These are phyloP conservation scores for Aspergillus homomorphus DNA, from an alignment of 495 filamentous ascomycete genomes.

Conservation along the genomic window DNA sequence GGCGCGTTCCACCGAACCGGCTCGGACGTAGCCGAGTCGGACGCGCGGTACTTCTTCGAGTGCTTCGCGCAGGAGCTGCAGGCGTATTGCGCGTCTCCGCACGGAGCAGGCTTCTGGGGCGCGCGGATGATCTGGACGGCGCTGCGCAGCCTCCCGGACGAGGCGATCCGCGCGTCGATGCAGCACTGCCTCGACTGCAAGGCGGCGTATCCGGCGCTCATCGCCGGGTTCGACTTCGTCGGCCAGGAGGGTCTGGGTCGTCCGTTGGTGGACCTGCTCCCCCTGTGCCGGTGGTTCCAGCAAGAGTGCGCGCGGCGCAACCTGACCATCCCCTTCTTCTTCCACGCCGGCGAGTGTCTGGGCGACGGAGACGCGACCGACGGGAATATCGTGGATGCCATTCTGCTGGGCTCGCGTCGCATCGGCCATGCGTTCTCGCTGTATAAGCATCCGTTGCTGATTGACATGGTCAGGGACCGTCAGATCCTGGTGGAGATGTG, in stretches of 20 bases:
- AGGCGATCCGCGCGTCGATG: conserved; percentile 8
- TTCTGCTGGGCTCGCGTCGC: conserved; percentile 13
- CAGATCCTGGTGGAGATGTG: conserved; percentile 17
- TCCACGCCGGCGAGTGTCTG: conserved; percentile 17
- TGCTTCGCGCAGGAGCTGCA: conserved; percentile 16
- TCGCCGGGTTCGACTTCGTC: conserved; percentile 17
- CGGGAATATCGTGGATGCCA: conserved; percentile 14
- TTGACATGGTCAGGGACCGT: conserved; percentile 12
- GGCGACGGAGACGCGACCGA: conserved; percentile 15
- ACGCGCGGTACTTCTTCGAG: conserved; percentile 10
- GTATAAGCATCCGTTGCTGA: conserved; percentile 16
- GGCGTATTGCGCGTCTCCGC: conserved; percentile 7
- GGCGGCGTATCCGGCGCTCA: conserved; percentile 9
- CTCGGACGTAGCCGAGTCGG: conserved; percentile 4
- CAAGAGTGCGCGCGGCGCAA: conserved; percentile 2
- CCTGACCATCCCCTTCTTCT: conserved; percentile 16
- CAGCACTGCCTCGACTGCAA: conserved; percentile 3
- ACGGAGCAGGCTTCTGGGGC: conserved; percentile 13
- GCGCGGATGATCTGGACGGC: conserved; percentile 17
- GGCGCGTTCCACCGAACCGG: conserved; percentile 5
- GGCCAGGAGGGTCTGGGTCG: conserved; percentile 13
- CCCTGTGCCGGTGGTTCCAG: conserved; percentile 14
- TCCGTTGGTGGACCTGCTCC: conserved; percentile 11
- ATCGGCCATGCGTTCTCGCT: conserved; percentile 17
- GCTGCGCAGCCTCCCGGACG: conserved; percentile 5